Base-by-base conservation (phyloP, 1,284 basidiomycete genomes). In the Cutaneotrichosporon cutaneum region DNA sequence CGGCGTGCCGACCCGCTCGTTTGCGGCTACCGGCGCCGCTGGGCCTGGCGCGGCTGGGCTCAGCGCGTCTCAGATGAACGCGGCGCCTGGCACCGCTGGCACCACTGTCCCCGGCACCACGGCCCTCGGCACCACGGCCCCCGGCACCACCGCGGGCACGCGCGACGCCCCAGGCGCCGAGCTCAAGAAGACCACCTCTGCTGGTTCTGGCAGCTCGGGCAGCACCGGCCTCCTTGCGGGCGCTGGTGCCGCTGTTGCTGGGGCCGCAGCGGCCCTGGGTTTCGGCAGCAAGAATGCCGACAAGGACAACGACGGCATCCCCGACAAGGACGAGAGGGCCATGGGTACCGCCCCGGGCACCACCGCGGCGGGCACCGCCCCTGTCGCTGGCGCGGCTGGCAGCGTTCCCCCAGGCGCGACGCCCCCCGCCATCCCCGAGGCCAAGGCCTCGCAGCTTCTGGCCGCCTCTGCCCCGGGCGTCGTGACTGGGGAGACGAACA, bases 381-480 rank as follows among this genome's bases (percentile, higher is more conserved):
- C n/a, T 14, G 36, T n/a, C 14, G 36, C 14, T n/a, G 42, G 42
- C n/a, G 42, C 42, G 18, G 42, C 42, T 16, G 45, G 24, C 16
- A 26, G 24, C 45, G 11, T 16, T 27, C 22, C 45, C 24, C 22
- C 45, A 3, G 44, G 21, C 44, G 8, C 44, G 9, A 22, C 9
- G 22, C 14, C 45, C 26, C 22, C 21, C 45, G 48, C 26, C 26
- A 50, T 50, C 14, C 22, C 26, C 14, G 48, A 50, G 27, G 26
- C 48, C 42, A 44, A 44, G 54, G 18, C 54, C 9, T 22, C n/a
- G 13, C 27, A 56, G 27, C 44, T 56, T n/a, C 44, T 56, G 0
- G 44, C 55, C n/a, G 27, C 55, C 18, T 56, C 55, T 10, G 55
- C 55, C 2, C 55, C 55, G 7, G 45, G 35, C 21, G 24, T 54